A percentile compares a stretch with the other conserved stretches of the same genome.
These are phyloP conservation scores for Didymella keratinophila DNA, from an alignment of 2,329 filamentous ascomycete genomes.

Conservation along the genomic window DNA sequence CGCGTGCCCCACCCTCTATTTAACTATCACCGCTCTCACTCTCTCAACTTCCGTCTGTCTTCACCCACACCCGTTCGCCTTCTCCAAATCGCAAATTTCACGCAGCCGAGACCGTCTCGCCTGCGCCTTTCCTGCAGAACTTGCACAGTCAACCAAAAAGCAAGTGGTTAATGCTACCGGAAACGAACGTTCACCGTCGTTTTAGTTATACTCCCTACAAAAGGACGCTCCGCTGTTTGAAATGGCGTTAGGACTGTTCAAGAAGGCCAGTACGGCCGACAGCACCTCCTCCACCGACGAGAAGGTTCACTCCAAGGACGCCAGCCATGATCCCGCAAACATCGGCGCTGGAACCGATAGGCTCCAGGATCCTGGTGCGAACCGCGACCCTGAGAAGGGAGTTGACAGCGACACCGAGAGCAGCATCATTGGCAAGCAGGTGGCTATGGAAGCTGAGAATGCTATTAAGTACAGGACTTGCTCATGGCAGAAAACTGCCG, in stretches of 20 bases:
- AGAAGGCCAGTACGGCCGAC: conserved; percentile 30
- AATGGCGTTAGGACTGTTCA: conserved; percentile 59
- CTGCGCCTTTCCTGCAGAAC: conserved; percentile 3
- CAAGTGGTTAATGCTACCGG: conserved; percentile 52
- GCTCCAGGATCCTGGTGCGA: conserved; percentile 50
- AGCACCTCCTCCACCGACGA: conserved; percentile 27
- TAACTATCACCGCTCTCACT: conserved; percentile 14
- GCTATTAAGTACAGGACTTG: conserved; percentile 92
- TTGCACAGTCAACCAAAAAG: background rate
- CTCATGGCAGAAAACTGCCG: conserved; percentile 94
- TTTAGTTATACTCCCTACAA: conserved; percentile 52
- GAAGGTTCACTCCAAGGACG: conserved; percentile 25
- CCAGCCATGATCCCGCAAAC: conserved; percentile 43
- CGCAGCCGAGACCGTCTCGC: conserved; percentile 12
- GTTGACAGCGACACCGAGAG: conserved; percentile 49
- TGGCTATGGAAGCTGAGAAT: conserved; percentile 77
- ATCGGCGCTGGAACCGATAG: conserved; percentile 37
- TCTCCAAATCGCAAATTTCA: background rate
- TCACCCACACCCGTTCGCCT: conserved; percentile 3
- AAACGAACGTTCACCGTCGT: conserved; percentile 42
- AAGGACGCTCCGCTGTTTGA: conserved; percentile 57
- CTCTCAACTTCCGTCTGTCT: background rate
- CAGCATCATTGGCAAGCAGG: conserved; percentile 68
- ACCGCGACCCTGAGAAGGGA: conserved; percentile 31
- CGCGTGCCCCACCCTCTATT: conserved; percentile 14